Conservation (phyloP, 2,329 filamentous ascomycete species). For the Cladosporium cucumerinum region DNA sequence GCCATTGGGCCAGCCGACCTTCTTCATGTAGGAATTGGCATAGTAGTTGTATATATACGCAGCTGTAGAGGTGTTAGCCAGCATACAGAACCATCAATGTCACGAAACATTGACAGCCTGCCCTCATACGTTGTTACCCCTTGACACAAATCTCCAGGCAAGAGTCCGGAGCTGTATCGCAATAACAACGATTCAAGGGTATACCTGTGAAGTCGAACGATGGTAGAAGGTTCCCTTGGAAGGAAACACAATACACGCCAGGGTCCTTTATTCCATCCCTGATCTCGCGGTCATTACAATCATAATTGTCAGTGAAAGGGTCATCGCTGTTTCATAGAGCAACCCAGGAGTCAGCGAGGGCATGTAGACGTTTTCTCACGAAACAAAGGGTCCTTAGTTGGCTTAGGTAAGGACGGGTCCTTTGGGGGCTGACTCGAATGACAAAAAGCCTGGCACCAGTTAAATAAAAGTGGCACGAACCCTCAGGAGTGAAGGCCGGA, state of each 20-base stretch:
- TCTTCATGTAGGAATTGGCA: too few relatives aligned
- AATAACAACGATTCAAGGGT: not conserved
- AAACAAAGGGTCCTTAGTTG: not conserved
- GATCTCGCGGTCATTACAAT: not conserved
- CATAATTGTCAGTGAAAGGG: not conserved
- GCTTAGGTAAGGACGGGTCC: not conserved
- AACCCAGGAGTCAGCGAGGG: not conserved
- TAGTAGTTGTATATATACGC: too few relatives aligned
- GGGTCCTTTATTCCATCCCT: not conserved
- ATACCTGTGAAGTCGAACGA: not conserved
- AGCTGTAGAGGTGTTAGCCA: too few relatives aligned
- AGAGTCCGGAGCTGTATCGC: not conserved
- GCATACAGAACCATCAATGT: not conserved
- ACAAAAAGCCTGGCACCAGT: not conserved
- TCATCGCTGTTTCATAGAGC: not conserved
- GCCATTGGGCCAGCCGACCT: constrained; percentile 50
- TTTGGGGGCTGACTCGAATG: not conserved
- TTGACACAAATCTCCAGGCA: not conserved
- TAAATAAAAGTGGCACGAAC: not conserved
- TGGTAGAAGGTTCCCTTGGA: not conserved
- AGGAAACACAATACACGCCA: not conserved
- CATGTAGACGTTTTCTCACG: not conserved
- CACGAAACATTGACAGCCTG: not conserved
- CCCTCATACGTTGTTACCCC: not conserved
- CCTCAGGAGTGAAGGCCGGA: constrained; percentile 1